These are phyloP conservation scores for Auxenochlorella pyrenoidosa DNA, from an alignment of 139 green algal genomes.

Conservation along the genomic window DNA sequence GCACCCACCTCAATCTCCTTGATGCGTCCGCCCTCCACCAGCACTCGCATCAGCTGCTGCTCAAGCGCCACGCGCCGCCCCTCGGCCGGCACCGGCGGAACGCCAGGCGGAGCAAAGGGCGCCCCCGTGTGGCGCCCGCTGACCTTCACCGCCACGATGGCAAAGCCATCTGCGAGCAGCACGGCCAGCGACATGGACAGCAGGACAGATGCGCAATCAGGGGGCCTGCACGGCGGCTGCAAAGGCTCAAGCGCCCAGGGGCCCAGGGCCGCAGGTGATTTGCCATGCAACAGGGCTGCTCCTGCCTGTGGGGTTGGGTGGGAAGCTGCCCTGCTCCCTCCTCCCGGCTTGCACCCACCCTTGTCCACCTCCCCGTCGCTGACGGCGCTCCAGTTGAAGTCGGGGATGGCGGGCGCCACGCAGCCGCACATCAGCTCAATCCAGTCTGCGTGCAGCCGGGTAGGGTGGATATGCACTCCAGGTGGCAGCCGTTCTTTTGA, in stretches of 20 bases:
- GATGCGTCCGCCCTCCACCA: slow-evolving; percentile 44
- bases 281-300: too few relatives aligned
- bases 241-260: neutral
- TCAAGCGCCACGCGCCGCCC: slow-evolving; percentile 31
- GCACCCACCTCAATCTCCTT: slow-evolving; percentile 22
- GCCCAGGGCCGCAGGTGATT: neutral
- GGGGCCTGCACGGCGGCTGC: neutral
- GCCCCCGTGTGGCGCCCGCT: slow-evolving; percentile 49
- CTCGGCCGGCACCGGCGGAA: slow-evolving; percentile 25
- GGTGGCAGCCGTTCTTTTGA: too few relatives aligned
- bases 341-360: slow-evolving; percentile 10
- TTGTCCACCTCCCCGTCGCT: slow-evolving; percentile 42
- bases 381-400: slow-evolving; percentile 48
- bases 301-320: neutral
- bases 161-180: slow-evolving; percentile 17
- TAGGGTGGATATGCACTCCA: neutral
- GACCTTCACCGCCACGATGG: slow-evolving; percentile 29
- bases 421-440: slow-evolving; percentile 34
- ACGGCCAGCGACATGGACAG: neutral
- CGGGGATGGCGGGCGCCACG: slow-evolving; percentile 45
- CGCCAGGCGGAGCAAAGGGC: slow-evolving; percentile 38
- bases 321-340: too few relatives aligned
- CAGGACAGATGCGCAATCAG: neutral
- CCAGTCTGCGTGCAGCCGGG: neutral
- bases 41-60: slow-evolving; percentile 41